Evolutionary conservation across 1,284 basidiomycete species (phyloP).

Genomic region (Abortiporus biennis): DNA sequence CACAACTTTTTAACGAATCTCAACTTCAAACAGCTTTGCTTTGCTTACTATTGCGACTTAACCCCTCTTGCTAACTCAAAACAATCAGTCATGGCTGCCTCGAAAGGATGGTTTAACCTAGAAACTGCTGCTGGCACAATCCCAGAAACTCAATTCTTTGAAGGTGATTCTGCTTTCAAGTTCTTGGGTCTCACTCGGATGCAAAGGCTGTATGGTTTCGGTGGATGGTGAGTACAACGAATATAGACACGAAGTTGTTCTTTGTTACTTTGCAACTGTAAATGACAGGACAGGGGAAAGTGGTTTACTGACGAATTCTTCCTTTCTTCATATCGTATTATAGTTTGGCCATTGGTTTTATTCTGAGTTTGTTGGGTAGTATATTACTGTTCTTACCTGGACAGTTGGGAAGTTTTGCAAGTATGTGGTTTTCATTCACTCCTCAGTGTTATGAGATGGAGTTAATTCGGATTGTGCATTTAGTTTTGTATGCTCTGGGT

Average conservation of each 20-base stretch:
- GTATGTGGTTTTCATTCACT: constrained; percentile 40
- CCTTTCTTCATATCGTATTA: not conserved
- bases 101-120: constrained; percentile 65
- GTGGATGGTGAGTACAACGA: constrained; percentile 64
- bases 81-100: constrained; percentile 26
- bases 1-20: too few relatives aligned
- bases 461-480: not conserved
- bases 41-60: too few relatives aligned
- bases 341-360: constrained; percentile 69
- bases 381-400: constrained; percentile 78
- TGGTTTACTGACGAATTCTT: not conserved
- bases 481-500: constrained; percentile 82
- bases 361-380: constrained; percentile 77
- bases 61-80: too few relatives aligned
- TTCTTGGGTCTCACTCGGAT: constrained; percentile 72
- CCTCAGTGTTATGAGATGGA: not conserved
- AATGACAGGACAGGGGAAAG: not conserved
- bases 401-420: constrained; percentile 67
- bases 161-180: constrained; percentile 80
- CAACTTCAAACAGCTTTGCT: too few relatives aligned
- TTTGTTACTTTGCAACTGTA: not conserved
- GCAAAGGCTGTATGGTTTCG: constrained; percentile 81
- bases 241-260: too few relatives aligned
- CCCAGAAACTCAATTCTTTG: constrained; percentile 72
- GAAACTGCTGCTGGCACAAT: constrained; percentile 52